phyloP scores from a whole-genome alignment of 179 eudicot genomes.

The Sideroxylon spinosum region DNA sequence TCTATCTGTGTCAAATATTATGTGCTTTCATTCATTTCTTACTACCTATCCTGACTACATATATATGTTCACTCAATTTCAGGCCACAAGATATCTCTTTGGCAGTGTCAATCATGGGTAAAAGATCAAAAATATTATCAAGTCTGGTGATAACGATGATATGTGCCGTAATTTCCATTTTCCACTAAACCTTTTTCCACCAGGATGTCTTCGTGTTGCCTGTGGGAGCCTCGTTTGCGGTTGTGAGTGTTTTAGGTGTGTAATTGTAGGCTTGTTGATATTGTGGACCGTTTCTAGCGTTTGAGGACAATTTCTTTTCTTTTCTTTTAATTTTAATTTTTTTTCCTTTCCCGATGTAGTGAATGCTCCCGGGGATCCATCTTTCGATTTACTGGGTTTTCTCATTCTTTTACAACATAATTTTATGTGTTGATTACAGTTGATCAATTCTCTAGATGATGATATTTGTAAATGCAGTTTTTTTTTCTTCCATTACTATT shows the following conservation, averaged over 20 bases:
- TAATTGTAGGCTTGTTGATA: slow-evolving; percentile 17
- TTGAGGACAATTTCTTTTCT: background rate
- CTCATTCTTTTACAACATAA: slow-evolving; percentile 13
- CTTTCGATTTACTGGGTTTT: slow-evolving; percentile 17
- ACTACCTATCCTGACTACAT: background rate
- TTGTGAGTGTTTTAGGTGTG: slow-evolving; percentile 11
- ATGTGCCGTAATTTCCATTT: slow-evolving; percentile 24
- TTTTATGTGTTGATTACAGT: slow-evolving; percentile 9
- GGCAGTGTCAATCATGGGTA: slow-evolving; percentile 32
- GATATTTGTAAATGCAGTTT: background rate
- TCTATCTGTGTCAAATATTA: background rate
- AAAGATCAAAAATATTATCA: slow-evolving; percentile 27
- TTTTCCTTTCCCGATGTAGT: slow-evolving; percentile 4
- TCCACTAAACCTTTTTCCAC: slow-evolving; percentile 17
- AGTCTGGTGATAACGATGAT: slow-evolving; percentile 32
- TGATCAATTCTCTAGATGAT: slow-evolving; percentile 9
- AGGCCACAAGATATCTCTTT: slow-evolving; percentile 62
- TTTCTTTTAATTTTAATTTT: too few relatives aligned
- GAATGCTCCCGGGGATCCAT: slow-evolving; percentile 13
- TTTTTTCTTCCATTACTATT: background rate
- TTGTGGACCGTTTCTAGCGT: background rate
- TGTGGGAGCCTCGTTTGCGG: slow-evolving; percentile 26
- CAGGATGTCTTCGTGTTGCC: background rate
- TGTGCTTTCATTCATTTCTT: background rate
- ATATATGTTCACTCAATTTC: slow-evolving; percentile 11